Evolutionary conservation across 306 rosid genomes (phyloP).

Genomic region (Cucumis sativus): DNA sequence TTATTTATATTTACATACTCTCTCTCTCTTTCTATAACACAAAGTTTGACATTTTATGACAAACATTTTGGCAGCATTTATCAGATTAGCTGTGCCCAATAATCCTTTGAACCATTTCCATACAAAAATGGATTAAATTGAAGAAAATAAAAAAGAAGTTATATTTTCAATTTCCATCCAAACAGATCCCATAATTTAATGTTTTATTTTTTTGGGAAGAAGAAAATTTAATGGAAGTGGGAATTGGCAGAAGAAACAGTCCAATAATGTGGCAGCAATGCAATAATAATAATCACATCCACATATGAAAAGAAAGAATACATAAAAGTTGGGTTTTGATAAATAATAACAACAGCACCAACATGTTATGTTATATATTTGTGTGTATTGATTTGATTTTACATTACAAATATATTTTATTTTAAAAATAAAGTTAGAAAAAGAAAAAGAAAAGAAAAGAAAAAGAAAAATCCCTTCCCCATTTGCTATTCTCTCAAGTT

Average conservation of each 20-base stretch:
- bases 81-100: background rate
- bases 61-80: slow-evolving; percentile 7
- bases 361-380: background rate
- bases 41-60: slow-evolving; percentile 1
- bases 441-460: background rate
- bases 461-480: background rate
- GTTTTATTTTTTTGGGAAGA: background rate
- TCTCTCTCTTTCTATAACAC: background rate
- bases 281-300: background rate
- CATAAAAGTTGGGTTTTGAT: background rate
- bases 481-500: slow-evolving; percentile 1
- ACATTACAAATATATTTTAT: background rate
- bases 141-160: background rate
- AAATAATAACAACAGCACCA: background rate
- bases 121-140: background rate
- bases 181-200: background rate
- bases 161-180: background rate
- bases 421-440: background rate
- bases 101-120: background rate
- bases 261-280: background rate
- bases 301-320: background rate
- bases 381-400: background rate
- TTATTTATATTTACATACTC: background rate
- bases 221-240: background rate
- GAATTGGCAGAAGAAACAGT: background rate